A percentile compares a stretch with the other conserved stretches of the same genome.
phyloP scores from a whole-genome alignment of 306 rosid genomes.

The Citrullus amarus region DNA sequence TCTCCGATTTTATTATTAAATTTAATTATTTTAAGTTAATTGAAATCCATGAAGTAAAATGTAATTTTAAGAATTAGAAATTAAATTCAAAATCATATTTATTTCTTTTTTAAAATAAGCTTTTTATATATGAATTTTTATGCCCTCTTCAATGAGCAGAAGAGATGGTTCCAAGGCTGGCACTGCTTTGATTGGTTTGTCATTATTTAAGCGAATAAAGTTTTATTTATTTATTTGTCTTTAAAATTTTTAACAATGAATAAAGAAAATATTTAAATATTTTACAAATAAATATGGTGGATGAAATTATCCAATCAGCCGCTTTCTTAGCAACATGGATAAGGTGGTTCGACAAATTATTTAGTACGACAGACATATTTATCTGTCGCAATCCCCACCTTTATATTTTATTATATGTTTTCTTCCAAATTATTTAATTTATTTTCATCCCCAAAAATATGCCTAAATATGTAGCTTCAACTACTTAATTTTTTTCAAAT shows the following conservation, averaged over 20 bases:
- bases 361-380: neutral
- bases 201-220: neutral
- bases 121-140: neutral
- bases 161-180: conserved; percentile 1
- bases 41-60: no score
- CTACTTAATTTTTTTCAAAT: no score
- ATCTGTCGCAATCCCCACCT: neutral
- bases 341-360: neutral
- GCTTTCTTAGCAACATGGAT: neutral
- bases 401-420: neutral
- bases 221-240: no score
- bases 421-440: neutral
- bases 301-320: neutral
- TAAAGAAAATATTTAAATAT: neutral
- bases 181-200: neutral
- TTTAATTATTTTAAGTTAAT: no score
- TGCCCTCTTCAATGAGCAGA: neutral
- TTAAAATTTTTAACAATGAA: neutral
- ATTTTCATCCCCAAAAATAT: neutral
- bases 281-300: neutral
- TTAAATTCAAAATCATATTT: no score
- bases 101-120: neutral
- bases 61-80: no score
- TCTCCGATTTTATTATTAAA: no score
- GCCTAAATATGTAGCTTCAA: no score